Evolutionary conservation across 139 green algal genomes (phyloP), one percentile per base, ranked within the genome.

Genomic region (Spirogloea muscicola): DNA sequence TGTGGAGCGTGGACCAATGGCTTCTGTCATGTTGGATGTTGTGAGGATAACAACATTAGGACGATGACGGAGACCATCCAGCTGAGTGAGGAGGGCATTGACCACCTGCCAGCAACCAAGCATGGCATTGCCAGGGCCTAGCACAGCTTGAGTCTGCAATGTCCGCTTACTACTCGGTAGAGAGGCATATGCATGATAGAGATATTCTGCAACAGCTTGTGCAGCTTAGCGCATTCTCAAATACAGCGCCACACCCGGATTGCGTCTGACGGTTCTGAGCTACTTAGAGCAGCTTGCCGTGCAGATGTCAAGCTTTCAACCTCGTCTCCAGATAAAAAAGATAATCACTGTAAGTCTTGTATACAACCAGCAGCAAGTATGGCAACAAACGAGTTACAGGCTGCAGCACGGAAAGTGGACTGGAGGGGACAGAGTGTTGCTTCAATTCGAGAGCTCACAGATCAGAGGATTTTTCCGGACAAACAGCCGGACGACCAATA

Each of bases 41-140:
- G 86, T 76, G 38, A 89, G 43, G 13, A 84, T 59, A 85, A 97
- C 90, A 6, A 91, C 92, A 78, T 98, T 98, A 33, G 90, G 85
- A 40, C 84, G 82, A 5, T 73, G 67, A 62, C 87, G 88, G 7
- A 98, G 89, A 27, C 79, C 80, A 82, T 98, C 94, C 27, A 98
- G 82, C 74, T 95, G 90, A 0, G 94, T 98, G 40, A 98, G 87
- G 69, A 98, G 81, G 5, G 94, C 91, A 68, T 98, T 98, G 21
- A 98, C 94, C 3, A 85, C 82, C 42, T 78, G 70, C 21, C 49
- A 49, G 5, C 44, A 25, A 21, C 43, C 5, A 18, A 27, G n/a
- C 33, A 4, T 49, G 40, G 2, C 67, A 18, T n/a, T n/a, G n/a
- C n/a, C n/a, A n/a, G n/a, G n/a, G n/a, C n/a, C n/a, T n/a, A n/a